phyloP scores from a whole-genome alignment of 495 filamentous ascomycete genomes.

The Daldinia bambusicola region DNA sequence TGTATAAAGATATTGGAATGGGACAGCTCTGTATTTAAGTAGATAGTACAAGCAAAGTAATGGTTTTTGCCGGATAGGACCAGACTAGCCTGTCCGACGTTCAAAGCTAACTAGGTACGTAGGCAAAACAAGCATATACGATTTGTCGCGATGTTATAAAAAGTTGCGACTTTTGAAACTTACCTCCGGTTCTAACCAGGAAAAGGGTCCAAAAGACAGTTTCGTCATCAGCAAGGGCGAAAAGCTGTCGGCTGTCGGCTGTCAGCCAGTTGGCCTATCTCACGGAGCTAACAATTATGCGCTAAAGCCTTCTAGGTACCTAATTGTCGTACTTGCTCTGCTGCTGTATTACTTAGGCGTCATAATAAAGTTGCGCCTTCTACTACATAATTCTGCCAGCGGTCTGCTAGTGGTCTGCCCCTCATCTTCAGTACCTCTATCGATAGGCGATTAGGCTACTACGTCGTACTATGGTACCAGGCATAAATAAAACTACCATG shows the following conservation, averaged over 20 bases:
- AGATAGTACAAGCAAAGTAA: neutral
- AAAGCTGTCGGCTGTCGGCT: no score
- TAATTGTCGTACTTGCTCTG: neutral
- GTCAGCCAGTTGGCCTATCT: constrained; percentile 16
- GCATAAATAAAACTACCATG: no score
- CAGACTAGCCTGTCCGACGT: constrained; percentile 6
- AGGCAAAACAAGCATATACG: neutral
- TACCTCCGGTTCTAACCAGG: neutral
- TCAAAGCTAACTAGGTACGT: constrained; percentile 5
- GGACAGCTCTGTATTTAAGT: neutral
- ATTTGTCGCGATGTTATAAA: constrained; percentile 16
- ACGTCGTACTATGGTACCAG: neutral
- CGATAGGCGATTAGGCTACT: constrained; percentile 16
- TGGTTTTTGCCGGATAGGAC: neutral
- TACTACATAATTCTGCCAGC: no score
- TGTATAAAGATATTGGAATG: neutral
- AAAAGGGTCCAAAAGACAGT: constrained; percentile 15
- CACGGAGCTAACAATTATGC: neutral
- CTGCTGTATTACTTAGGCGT: constrained; percentile 3
- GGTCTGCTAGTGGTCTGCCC: constrained; percentile 11
- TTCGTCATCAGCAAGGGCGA: constrained; percentile 29
- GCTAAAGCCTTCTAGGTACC: neutral
- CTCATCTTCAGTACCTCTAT: constrained; percentile 22
- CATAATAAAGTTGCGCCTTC: constrained; percentile 6
- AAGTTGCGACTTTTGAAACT: constrained; percentile 8